Evolutionary conservation across 2,329 filamentous ascomycete species (phyloP).

Genomic region (Colletotrichum sp.): DNA sequence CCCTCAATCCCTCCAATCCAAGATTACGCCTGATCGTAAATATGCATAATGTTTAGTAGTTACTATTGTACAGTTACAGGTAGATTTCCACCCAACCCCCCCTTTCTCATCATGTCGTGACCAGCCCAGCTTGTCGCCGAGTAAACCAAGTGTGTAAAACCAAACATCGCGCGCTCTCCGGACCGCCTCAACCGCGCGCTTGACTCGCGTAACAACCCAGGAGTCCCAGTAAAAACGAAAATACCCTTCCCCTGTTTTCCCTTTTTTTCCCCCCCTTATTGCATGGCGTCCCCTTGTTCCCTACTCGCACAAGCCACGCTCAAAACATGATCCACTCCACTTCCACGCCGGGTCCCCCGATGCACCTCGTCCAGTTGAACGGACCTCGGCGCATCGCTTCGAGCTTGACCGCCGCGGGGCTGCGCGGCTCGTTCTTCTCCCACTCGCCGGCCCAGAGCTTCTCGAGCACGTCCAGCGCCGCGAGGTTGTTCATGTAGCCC

Average conservation of each 20-base stretch:
- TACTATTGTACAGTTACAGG: conserved; percentile 21
- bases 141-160: not conserved
- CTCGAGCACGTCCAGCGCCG: conserved; percentile 84
- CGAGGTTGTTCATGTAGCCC: conserved; percentile 92
- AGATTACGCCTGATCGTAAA: conserved; percentile 1
- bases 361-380: conserved; percentile 64
- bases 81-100: not conserved
- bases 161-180: not conserved
- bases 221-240: not conserved
- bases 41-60: conserved; percentile 8
- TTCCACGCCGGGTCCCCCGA: conserved; percentile 60
- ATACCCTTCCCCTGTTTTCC: not conserved
- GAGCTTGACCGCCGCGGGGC: conserved; percentile 35
- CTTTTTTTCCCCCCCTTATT: not conserved
- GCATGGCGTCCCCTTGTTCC: not conserved
- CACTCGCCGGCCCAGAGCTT: conserved; percentile 74
- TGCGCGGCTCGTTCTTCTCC: conserved; percentile 38
- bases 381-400: conserved; percentile 49
- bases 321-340: conserved; percentile 74
- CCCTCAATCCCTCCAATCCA: not conserved
- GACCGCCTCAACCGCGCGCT: not conserved
- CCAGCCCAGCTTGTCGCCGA: conserved; percentile 10
- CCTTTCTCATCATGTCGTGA: conserved; percentile 18
- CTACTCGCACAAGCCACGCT: conserved; percentile 21
- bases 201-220: conserved; percentile 6